These are phyloP conservation scores for Yarrowia yakushimensis DNA, from an alignment of 805 yeast genomes.

Conservation along the genomic window DNA sequence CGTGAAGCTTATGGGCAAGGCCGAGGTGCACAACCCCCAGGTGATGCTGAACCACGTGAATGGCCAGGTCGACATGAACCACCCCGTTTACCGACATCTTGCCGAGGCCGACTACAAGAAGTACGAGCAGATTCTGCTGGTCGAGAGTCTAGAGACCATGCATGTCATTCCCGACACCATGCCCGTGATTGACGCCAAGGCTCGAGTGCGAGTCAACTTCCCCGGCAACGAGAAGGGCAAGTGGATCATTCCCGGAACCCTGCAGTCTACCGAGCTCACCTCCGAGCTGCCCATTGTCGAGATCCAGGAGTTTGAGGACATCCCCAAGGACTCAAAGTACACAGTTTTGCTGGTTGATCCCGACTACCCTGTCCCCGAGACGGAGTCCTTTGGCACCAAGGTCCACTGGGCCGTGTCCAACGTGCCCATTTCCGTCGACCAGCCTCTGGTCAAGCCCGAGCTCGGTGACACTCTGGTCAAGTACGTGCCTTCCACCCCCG, in stretches of 20 bases:
- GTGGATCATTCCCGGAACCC: conserved; percentile 76
- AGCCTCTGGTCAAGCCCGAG: conserved; percentile 27
- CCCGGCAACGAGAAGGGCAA: conserved; percentile 56
- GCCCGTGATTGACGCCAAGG: conserved; percentile 81
- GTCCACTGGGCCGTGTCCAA: conserved; percentile 76
- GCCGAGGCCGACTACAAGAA: conserved; percentile 69
- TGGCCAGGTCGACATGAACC: conserved; percentile 56
- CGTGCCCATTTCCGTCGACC: conserved; percentile 53
- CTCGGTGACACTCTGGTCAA: conserved; percentile 49
- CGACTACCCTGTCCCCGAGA: conserved; percentile 74
- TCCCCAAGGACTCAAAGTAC: conserved; percentile 53
- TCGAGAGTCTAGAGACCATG: conserved; percentile 89
- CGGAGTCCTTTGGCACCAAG: conserved; percentile 65
- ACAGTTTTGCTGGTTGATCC: conserved; percentile 84
- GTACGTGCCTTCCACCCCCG: conserved; percentile 83
- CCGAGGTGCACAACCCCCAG: conserved; percentile 80
- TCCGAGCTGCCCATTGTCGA: conserved; percentile 71
- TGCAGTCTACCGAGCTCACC: conserved; percentile 70
- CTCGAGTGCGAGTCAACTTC: conserved; percentile 70
- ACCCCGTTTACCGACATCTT: conserved; percentile 75
- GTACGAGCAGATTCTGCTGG: conserved; percentile 66
- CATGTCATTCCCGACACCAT: conserved; percentile 89
- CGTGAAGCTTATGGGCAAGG: conserved; percentile 46
- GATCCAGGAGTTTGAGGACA: conserved; percentile 64
- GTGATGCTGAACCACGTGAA: conserved; percentile 63